phyloP scores from a whole-genome alignment of 1,284 basidiomycete species.

The Thelephora terrestris region DNA sequence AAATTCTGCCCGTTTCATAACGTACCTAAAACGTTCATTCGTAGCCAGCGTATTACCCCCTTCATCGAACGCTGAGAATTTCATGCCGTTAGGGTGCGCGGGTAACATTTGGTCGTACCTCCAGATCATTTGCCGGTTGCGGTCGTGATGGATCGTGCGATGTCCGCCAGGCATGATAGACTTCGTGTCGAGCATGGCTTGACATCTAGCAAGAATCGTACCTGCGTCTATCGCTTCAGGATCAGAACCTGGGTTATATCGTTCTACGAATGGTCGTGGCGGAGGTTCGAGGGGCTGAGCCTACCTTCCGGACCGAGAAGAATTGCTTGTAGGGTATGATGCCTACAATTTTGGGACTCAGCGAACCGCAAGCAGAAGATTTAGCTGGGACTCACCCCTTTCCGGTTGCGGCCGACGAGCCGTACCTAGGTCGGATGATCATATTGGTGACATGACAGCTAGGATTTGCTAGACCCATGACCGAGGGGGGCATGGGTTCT shows the following conservation, averaged over 20 bases:
- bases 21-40: conserved; percentile 83
- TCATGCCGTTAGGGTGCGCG: conserved; percentile 85
- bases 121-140: conserved; percentile 89
- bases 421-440: conserved; percentile 38
- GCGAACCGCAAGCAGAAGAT: conserved; percentile 1
- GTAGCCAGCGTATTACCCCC: conserved; percentile 85
- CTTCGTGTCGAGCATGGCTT: conserved; percentile 57
- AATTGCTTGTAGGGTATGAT: conserved; percentile 91
- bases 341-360: conserved; percentile 38
- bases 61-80: conserved; percentile 78
- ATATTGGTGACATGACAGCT: not conserved
- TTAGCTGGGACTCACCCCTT: conserved; percentile 50
- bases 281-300: conserved; percentile 4
- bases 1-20: not conserved
- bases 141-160: conserved; percentile 72
- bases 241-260: conserved; percentile 43
- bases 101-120: conserved; percentile 75
- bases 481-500: no score
- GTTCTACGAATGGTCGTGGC: conserved; percentile 2
- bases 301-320: conserved; percentile 82
- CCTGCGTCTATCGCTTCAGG: conserved; percentile 82
- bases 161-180: conserved; percentile 62
- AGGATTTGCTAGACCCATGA: conserved; percentile 4
- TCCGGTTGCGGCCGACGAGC: conserved; percentile 74
- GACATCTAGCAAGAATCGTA: conserved; percentile 66